Evolutionary conservation across 176 grass and related monocot species (phyloP).

Genomic region (Pontederia crassipes): DNA sequence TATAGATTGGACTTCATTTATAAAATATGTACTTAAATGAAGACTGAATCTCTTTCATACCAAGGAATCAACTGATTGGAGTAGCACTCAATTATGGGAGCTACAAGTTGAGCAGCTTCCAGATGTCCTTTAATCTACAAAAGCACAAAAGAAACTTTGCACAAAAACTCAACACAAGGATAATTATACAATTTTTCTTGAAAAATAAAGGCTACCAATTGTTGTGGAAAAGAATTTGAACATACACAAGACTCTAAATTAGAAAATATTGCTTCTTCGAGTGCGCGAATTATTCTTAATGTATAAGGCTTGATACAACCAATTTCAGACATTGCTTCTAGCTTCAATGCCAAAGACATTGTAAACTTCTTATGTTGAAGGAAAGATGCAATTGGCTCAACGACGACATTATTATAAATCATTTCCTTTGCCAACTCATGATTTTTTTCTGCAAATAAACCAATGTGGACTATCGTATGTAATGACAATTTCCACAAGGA

Average conservation of each 20-base stretch:
- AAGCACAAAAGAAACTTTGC: not conserved
- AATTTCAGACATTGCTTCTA: conserved; percentile 67
- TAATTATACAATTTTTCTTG: conserved; percentile 15
- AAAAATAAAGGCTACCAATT: conserved; percentile 10
- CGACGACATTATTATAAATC: conserved; percentile 49
- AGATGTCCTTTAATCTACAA: conserved; percentile 41
- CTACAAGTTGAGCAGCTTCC: conserved; percentile 26
- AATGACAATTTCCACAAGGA: conserved; percentile 66
- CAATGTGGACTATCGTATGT: conserved; percentile 59
- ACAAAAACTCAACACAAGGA: conserved; percentile 8
- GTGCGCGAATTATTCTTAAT: conserved; percentile 47
- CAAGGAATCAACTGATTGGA: conserved; percentile 55
- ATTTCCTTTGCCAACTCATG: conserved; percentile 41
- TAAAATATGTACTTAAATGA: too few species aligned
- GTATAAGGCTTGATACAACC: conserved; percentile 40
- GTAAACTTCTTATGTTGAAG: conserved; percentile 38
- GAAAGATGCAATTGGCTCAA: conserved; percentile 56
- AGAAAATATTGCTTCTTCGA: conserved; percentile 55
- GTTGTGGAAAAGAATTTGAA: conserved; percentile 1
- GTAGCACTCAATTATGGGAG: conserved; percentile 67
- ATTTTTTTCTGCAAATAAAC: conserved; percentile 44
- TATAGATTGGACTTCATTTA: too few species aligned
- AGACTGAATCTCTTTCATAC: conserved; percentile 28
- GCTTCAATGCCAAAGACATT: conserved; percentile 52
- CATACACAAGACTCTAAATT: conserved; percentile 42